Conservation (phyloP, 1,284 basidiomycete genomes). For the Malassezia slooffiae region DNA sequence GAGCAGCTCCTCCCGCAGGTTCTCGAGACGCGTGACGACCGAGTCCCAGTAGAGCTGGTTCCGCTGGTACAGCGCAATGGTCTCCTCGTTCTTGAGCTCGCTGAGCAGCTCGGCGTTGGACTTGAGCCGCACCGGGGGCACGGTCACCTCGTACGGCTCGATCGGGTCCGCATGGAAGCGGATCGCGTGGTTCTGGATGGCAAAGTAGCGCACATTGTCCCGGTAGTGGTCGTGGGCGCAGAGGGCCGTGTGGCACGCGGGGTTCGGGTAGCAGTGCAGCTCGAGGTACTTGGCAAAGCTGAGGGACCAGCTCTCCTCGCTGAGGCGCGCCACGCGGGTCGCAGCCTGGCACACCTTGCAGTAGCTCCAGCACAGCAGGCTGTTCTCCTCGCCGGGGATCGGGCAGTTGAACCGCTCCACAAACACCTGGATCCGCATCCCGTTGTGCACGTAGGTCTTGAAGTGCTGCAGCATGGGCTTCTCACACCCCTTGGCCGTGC, state of each 20-base stretch:
- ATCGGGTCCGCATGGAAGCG: slow-evolving; percentile 81
- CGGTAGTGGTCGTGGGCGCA: slow-evolving; percentile 91
- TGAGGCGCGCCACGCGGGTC: slow-evolving; percentile 74
- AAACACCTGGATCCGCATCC: slow-evolving; percentile 65
- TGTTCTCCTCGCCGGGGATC: slow-evolving; percentile 53
- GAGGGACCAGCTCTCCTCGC: slow-evolving; percentile 82
- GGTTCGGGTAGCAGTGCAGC: slow-evolving; percentile 75
- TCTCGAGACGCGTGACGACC: slow-evolving; percentile 50
- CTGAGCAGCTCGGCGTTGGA: slow-evolving; percentile 74
- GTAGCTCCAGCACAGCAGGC: slow-evolving; percentile 82
- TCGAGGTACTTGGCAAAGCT: slow-evolving; percentile 90
- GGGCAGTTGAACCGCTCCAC: slow-evolving; percentile 42
- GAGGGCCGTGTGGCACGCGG: slow-evolving; percentile 62
- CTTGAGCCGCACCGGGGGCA: slow-evolving; percentile 76
- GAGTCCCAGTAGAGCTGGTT: slow-evolving; percentile 58
- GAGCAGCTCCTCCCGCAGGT: slow-evolving; percentile 48
- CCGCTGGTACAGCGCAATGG: slow-evolving; percentile 62
- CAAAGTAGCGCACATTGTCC: slow-evolving; percentile 87
- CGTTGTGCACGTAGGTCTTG: slow-evolving; percentile 77
- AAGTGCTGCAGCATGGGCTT: slow-evolving; percentile 72
- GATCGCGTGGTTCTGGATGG: slow-evolving; percentile 59
- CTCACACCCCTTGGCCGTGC: slow-evolving; percentile 71
- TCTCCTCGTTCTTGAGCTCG: slow-evolving; percentile 79
- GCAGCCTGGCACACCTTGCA: slow-evolving; percentile 55
- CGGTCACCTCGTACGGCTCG: slow-evolving; percentile 65